Percentiles rank a stretch among this genome's conserved stretches.
These are phyloP conservation scores for Lentinus polychrous DNA, from an alignment of 1,284 basidiomycete species.

Conservation along the genomic window DNA sequence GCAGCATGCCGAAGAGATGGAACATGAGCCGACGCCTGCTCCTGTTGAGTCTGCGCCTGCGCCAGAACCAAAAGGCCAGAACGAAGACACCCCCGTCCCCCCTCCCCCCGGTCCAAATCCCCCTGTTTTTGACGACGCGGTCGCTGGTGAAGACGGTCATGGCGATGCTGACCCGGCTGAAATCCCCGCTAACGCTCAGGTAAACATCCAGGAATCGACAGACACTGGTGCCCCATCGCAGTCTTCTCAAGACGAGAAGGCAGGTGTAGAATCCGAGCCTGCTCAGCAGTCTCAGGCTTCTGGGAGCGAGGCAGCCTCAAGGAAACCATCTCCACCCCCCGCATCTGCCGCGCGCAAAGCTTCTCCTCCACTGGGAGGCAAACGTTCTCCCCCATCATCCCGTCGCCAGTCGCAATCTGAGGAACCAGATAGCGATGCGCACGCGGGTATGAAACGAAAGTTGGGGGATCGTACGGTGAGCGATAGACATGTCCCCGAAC, in stretches of 20 bases:
- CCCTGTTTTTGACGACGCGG: constrained; percentile 10
- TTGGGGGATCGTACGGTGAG: constrained; percentile 38
- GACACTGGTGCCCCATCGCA: background rate
- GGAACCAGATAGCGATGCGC: constrained; percentile 37
- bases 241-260: background rate
- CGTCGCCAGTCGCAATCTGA: too few relatives aligned
- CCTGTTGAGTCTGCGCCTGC: background rate
- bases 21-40: constrained; percentile 2
- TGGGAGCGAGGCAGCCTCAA: background rate
- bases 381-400: background rate
- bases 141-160: constrained; percentile 18
- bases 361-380: background rate
- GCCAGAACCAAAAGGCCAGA: constrained; percentile 7
- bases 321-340: background rate
- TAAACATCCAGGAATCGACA: background rate
- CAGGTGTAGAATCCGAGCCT: background rate
- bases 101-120: constrained; percentile 16
- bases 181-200: constrained; percentile 11
- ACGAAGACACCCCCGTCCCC: constrained; percentile 6
- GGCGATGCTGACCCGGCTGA: constrained; percentile 22
- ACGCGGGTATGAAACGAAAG: constrained; percentile 62
- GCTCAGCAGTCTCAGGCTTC: constrained; percentile 8
- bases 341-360: background rate
- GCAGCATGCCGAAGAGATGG: constrained; percentile 2
- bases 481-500: constrained; percentile 21